Evolutionary conservation across 2,329 filamentous ascomycete genomes (phyloP).

Genomic region (Fusarium globosum): DNA sequence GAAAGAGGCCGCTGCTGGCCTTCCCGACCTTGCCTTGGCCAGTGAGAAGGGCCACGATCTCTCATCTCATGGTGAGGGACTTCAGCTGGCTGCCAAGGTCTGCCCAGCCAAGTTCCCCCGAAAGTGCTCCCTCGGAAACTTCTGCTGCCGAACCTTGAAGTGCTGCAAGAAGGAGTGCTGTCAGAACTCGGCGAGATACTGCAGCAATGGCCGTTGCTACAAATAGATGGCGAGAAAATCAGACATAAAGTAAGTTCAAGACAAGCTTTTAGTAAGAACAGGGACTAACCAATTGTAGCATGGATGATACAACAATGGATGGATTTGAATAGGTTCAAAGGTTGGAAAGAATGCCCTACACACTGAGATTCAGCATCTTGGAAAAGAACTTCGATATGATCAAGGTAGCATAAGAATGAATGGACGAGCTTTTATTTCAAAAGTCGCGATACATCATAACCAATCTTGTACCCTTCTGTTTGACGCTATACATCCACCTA

Average conservation of each 20-base stretch:
- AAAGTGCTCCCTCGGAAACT: constrained; percentile 16
- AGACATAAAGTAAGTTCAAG: not conserved
- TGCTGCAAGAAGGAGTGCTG: constrained; percentile 31
- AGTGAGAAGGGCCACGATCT: constrained; percentile 15
- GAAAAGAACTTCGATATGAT: accelerated
- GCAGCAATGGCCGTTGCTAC: constrained; percentile 27
- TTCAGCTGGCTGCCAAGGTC: constrained; percentile 2
- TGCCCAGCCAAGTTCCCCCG: constrained; percentile 29
- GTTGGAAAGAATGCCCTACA: accelerated
- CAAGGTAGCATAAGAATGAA: not conserved
- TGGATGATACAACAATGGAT: not conserved
- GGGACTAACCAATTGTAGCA: not conserved
- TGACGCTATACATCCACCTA: not conserved
- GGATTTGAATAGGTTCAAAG: accelerated
- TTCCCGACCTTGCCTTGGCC: constrained; percentile 14
- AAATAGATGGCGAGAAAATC: not conserved
- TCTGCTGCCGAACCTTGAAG: constrained; percentile 28
- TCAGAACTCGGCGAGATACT: constrained; percentile 21
- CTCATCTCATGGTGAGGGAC: not conserved
- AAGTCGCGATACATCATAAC: accelerated
- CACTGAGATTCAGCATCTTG: not conserved
- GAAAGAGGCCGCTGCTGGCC: constrained; percentile 4
- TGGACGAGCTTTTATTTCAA: not conserved
- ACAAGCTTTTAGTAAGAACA: accelerated
- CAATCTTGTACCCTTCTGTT: accelerated